Evolutionary conservation across 208 protist species (phyloP).

Genomic region (Crithidia acanthocephali): DNA sequence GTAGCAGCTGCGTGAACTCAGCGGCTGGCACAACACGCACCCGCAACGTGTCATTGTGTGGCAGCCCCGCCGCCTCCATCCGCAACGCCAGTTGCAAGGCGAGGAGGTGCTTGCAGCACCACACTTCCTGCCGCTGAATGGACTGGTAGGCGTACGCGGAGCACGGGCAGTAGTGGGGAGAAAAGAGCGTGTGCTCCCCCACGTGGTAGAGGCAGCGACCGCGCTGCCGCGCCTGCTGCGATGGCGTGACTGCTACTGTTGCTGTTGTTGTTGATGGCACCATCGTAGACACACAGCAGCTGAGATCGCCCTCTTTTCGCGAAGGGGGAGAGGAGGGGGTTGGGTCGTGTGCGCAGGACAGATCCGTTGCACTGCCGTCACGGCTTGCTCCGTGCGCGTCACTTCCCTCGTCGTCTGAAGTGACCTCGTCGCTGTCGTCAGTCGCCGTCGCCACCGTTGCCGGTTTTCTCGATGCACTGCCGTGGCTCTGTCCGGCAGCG

Average conservation of each 20-base stretch:
- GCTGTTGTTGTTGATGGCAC: not conserved
- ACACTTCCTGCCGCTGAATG: constrained; percentile 74
- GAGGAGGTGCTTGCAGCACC: constrained; percentile 86
- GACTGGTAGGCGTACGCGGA: constrained; percentile 79
- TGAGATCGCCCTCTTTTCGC: not conserved
- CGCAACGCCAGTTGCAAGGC: constrained; percentile 70
- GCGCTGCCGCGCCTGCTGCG: not conserved
- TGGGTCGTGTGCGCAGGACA: not conserved
- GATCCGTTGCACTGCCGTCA: too few relatives aligned
- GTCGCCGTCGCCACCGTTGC: not conserved
- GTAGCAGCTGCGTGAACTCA: constrained; percentile 35
- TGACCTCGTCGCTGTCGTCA: constrained; percentile 1
- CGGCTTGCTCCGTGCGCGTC: not conserved
- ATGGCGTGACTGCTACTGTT: not conserved
- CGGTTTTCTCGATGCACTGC: not conserved
- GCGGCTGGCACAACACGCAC: constrained; percentile 39
- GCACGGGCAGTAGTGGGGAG: constrained; percentile 82
- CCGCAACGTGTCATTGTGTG: constrained; percentile 58
- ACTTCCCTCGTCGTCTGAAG: constrained; percentile 1
- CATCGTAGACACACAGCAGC: not conserved
- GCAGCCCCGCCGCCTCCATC: constrained; percentile 55
- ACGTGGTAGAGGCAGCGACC: constrained; percentile 73
- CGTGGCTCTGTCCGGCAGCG: too few relatives aligned
- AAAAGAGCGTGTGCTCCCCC: constrained; percentile 76
- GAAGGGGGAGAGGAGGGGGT: not conserved